Evolutionary conservation across 1,284 basidiomycete species (phyloP).

Genomic region (Heliocybe sulcata): DNA sequence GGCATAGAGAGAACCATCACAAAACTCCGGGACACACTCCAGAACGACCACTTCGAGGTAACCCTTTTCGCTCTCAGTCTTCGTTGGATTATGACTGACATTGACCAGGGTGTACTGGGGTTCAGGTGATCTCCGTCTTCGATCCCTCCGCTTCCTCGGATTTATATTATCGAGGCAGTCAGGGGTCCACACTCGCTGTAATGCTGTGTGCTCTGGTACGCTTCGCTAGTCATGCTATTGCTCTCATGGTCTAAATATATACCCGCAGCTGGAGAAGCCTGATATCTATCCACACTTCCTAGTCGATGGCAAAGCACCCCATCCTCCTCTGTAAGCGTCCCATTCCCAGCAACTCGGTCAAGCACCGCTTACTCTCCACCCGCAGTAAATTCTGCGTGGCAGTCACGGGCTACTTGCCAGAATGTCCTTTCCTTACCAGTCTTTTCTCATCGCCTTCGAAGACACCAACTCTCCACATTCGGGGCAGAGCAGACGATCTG

Average conservation of each 20-base stretch:
- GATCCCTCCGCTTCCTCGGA: neutral
- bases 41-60: conserved; percentile 52
- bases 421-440: conserved; percentile 38
- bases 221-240: conserved; percentile 7
- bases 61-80: conserved; percentile 4
- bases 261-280: conserved; percentile 42
- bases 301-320: conserved; percentile 53
- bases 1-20: conserved; percentile 56
- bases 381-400: conserved; percentile 62
- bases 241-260: neutral
- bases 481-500: conserved; percentile 82
- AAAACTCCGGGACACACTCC: conserved; percentile 39
- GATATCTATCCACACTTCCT: conserved; percentile 59
- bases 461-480: conserved; percentile 76
- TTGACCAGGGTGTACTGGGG: conserved; percentile 71
- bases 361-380: conserved; percentile 5
- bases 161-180: conserved; percentile 31
- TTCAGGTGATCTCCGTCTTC: conserved; percentile 68
- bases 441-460: conserved; percentile 51
- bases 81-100: neutral
- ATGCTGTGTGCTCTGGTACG: conserved; percentile 68
- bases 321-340: conserved; percentile 59
- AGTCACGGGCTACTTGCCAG: conserved; percentile 59
- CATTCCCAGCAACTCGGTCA: neutral
- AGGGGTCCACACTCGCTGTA: conserved; percentile 78